These are phyloP conservation scores for Neurospora sp. DNA, from an alignment of 495 filamentous ascomycete species.

Conservation along the genomic window DNA sequence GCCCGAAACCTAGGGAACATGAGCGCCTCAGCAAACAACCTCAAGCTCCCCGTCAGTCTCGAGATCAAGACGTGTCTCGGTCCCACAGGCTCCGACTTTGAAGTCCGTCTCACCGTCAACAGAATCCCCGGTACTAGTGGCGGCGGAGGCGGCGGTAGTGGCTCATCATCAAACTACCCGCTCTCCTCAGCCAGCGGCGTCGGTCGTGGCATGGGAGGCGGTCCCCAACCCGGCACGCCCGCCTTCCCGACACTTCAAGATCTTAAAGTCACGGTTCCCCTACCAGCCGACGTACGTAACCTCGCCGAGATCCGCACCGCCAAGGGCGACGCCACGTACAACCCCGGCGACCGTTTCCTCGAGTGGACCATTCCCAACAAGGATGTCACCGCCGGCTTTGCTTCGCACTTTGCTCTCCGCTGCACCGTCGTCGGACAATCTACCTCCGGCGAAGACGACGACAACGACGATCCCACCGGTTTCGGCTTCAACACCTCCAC, in stretches of 20 bases:
- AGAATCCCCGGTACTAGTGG: conserved; percentile 47
- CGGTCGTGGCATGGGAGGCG: conserved; percentile 20
- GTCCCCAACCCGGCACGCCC: conserved; percentile 32
- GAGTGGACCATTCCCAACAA: conserved; percentile 79
- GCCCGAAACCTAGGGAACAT: conserved; percentile 30
- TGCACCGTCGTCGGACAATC: conserved; percentile 67
- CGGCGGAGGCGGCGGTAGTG: conserved; percentile 25
- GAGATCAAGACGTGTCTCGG: conserved; percentile 77
- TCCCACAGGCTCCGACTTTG: conserved; percentile 67
- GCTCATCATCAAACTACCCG: not conserved
- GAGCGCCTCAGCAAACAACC: conserved; percentile 34
- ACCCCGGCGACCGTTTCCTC: conserved; percentile 55
- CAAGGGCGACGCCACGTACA: conserved; percentile 76
- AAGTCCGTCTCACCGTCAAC: conserved; percentile 66
- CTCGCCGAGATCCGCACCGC: conserved; percentile 76
- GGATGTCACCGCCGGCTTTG: conserved; percentile 46
- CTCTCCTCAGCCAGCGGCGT: not conserved
- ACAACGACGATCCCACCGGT: conserved; percentile 36
- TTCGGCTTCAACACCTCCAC: conserved; percentile 29
- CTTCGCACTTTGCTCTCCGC: conserved; percentile 56
- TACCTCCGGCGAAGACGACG: conserved; percentile 48
- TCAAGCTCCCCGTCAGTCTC: conserved; percentile 72
- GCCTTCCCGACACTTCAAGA: conserved; percentile 64
- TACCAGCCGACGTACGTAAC: conserved; percentile 73
- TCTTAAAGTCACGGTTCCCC: conserved; percentile 67